These are phyloP conservation scores for Pseudozyma thailandica DNA, from an alignment of 1,284 basidiomycete genomes.

Conservation along the genomic window DNA sequence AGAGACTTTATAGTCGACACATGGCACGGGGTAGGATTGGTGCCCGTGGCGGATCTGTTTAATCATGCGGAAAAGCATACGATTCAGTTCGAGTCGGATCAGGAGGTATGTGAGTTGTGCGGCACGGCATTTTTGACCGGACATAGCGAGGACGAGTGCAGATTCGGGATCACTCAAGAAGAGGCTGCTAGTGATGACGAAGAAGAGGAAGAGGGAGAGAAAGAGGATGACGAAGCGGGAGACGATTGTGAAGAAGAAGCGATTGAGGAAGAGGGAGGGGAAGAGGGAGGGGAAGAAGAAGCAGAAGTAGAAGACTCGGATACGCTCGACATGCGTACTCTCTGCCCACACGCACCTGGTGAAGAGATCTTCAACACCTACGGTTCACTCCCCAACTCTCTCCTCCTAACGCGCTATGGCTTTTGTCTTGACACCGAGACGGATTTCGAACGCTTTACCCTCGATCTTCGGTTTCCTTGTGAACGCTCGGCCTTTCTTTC, in stretches of 20 bases:
- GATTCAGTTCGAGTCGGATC: constrained; percentile 62
- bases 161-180: too few species aligned
- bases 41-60: constrained; percentile 62
- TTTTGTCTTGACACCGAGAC: constrained; percentile 60
- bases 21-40: constrained; percentile 55
- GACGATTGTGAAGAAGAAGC: constrained; percentile 1
- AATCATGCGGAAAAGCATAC: constrained; percentile 55
- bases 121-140: constrained; percentile 41
- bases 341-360: constrained; percentile 3
- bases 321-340: constrained; percentile 57
- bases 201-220: not conserved
- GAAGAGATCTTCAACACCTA: constrained; percentile 61
- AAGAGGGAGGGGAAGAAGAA: not conserved
- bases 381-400: constrained; percentile 55
- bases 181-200: not conserved
- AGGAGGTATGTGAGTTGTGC: constrained; percentile 59
- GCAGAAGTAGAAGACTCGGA: constrained; percentile 14
- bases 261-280: constrained; percentile 6
- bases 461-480: constrained; percentile 35
- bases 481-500: constrained; percentile 30
- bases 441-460: constrained; percentile 51
- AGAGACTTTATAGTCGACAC: constrained; percentile 62
- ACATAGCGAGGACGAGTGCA: constrained; percentile 14
- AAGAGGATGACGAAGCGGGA: not conserved
- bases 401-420: constrained; percentile 59